These are phyloP conservation scores for Coniochaeta ligniaria DNA, from an alignment of 2,329 filamentous ascomycete genomes.

Conservation along the genomic window DNA sequence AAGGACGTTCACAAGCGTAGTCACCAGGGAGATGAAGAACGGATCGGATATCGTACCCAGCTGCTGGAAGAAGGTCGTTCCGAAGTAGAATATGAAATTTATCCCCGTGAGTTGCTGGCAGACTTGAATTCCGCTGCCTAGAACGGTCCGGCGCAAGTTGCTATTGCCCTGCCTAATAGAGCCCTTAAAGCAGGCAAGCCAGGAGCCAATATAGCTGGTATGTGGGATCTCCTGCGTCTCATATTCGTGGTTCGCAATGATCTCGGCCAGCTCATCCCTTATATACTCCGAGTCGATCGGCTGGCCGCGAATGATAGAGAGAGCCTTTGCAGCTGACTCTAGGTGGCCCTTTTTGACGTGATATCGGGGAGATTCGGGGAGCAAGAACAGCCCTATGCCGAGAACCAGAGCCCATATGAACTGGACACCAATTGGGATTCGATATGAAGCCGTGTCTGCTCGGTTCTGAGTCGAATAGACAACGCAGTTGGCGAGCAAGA, in stretches of 20 bases:
- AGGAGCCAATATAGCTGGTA: conserved; percentile 49
- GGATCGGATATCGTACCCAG: conserved; percentile 54
- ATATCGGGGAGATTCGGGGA: conserved; percentile 64
- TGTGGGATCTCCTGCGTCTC: conserved; percentile 55
- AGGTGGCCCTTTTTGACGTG: conserved; percentile 61
- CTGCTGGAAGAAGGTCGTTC: conserved; percentile 63
- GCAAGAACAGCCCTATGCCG: conserved; percentile 26
- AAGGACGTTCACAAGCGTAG: conserved; percentile 63
- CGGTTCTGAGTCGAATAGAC: conserved; percentile 57
- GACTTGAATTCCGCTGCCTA: conserved; percentile 51
- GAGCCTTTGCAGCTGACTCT: conserved; percentile 48
- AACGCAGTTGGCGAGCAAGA: conserved; percentile 63
- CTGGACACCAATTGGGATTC: conserved; percentile 65
- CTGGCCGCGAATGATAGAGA: conserved; percentile 58
- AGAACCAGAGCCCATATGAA: conserved; percentile 42
- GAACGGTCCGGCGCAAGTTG: conserved; percentile 49
- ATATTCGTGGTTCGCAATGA: conserved; percentile 67
- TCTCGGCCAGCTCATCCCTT: conserved; percentile 63
- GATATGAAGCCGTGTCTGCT: conserved; percentile 55
- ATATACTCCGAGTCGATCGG: conserved; percentile 58
- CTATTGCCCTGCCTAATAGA: conserved; percentile 46
- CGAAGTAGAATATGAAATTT: conserved; percentile 71
- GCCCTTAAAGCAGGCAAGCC: conserved; percentile 51
- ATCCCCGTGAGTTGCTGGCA: conserved; percentile 48
- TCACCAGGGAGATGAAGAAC: conserved; percentile 67